Evolutionary conservation across 2,329 filamentous ascomycete species (phyloP).

Genomic region (Hypoxylon sp.): DNA sequence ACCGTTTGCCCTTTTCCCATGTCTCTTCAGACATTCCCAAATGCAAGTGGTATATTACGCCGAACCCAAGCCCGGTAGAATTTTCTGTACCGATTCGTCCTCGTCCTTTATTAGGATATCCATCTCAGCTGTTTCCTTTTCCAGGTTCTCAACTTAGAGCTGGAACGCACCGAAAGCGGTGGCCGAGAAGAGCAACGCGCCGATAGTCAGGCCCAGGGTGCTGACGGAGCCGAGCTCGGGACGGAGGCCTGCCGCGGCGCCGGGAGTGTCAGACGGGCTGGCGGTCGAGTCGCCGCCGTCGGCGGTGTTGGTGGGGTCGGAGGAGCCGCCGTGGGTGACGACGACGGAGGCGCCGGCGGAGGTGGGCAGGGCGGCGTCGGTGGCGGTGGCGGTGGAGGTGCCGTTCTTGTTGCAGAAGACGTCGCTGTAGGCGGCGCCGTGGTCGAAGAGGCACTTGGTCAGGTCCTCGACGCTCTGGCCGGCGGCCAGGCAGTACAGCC

Average conservation of each 20-base stretch:
- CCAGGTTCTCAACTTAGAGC: slow-evolving; percentile 25
- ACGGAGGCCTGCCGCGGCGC: slow-evolving; percentile 32
- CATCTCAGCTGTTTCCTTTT: not conserved
- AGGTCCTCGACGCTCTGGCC: slow-evolving; percentile 49
- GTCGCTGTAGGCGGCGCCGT: slow-evolving; percentile 48
- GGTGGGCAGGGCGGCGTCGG: slow-evolving; percentile 42
- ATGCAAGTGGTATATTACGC: slow-evolving; percentile 26
- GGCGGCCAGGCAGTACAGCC: slow-evolving; percentile 58
- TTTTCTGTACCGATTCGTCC: not conserved
- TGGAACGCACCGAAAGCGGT: slow-evolving; percentile 43
- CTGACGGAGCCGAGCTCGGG: slow-evolving; percentile 38
- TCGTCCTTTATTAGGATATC: not conserved
- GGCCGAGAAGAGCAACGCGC: slow-evolving; percentile 50
- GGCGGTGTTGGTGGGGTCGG: slow-evolving; percentile 1
- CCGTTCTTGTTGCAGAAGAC: slow-evolving; percentile 55
- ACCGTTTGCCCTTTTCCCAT: not conserved
- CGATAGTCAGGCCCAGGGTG: slow-evolving; percentile 47
- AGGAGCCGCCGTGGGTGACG: slow-evolving; percentile 23
- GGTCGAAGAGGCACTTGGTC: slow-evolving; percentile 49
- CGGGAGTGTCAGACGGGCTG: slow-evolving; percentile 23
- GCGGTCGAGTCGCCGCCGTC: slow-evolving; percentile 18
- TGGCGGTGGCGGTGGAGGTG: slow-evolving; percentile 51
- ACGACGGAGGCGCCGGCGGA: slow-evolving; percentile 47
- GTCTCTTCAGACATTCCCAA: slow-evolving; percentile 6
- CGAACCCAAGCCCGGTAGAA: slow-evolving; percentile 12